Evolutionary conservation across 2,329 filamentous ascomycete genomes (phyloP), one percentile per base, ranked within the genome.

Genomic region (Aspergillus pseudonomiae): DNA sequence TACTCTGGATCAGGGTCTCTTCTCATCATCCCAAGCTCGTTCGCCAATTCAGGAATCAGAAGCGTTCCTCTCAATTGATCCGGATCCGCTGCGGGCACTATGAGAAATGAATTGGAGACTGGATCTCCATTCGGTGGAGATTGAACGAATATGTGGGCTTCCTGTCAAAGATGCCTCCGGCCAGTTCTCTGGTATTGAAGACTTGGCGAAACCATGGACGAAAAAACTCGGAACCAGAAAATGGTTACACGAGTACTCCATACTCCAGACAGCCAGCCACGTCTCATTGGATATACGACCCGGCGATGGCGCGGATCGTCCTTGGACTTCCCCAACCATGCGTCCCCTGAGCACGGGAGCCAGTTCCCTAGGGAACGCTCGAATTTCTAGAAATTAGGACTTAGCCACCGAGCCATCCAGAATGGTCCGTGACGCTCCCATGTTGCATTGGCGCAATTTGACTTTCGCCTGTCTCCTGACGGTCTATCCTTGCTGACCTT

Each of bases 261-360:
- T 16, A 36, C 60, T 60, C 43, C 60, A 61, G 36, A 54, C n/a
- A 28, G 16, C n/a, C 54, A 21, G 24, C 16, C 24, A 24, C 34
- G 16, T 52, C 24, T 57, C 46, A 64, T 64, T 66, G 64, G 64
- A 26, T 45, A 28, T n/a, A 19, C 11, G 30, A 11, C 32, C 63
- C 61, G 59, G 32, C n/a, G 11, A 39, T 50, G 46, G 34, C 36
- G 59, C 30, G 30, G 56, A 62, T 66, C 64, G 43, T 48, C 53
- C 19, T 55, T 63, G 52, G 32, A 24, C 56, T 59, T 64, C 52
- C 56, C 60, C 63, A 62, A 57, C 60, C 64, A 56, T 63, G 45
- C 56, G 59, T 61, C 61, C 59, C 61, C 61, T 63, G 61, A 61
- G 46, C 24, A 60, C 50, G 36, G 57, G 61, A 53, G 34, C 39